Evolutionary conservation across 192 early-diverging fungal genomes (phyloP).

Genomic region (Bifiguratus adelaidae): DNA sequence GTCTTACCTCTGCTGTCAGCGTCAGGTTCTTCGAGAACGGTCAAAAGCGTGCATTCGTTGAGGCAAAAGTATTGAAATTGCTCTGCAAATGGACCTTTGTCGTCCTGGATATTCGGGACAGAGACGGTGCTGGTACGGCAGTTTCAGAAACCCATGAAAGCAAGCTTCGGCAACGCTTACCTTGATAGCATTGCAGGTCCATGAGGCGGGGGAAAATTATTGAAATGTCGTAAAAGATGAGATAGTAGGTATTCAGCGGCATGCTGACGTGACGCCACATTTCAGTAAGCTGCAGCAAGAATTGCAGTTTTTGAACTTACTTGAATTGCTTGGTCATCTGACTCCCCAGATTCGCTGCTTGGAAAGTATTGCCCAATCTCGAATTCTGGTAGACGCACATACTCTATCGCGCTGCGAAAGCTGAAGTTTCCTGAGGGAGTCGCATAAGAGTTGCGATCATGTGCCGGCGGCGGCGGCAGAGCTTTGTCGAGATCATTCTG

Average conservation of each 20-base stretch:
- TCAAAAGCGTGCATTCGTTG: slow-evolving; percentile 62
- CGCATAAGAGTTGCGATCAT: no score
- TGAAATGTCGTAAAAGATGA: slow-evolving; percentile 63
- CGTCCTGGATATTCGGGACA: slow-evolving; percentile 19
- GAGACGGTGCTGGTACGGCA: slow-evolving; percentile 25
- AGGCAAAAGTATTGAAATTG: slow-evolving; percentile 59
- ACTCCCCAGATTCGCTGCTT: no score
- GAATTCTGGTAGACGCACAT: no score
- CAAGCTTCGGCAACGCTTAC: slow-evolving; percentile 10
- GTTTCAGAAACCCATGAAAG: no score
- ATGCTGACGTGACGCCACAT: slow-evolving; percentile 24
- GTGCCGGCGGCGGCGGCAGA: slow-evolving; percentile 11
- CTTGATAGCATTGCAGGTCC: slow-evolving; percentile 47
- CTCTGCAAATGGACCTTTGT: slow-evolving; percentile 24
- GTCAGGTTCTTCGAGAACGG: slow-evolving; percentile 52
- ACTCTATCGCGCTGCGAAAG: no score
- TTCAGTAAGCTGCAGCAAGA: no score
- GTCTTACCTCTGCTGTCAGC: slow-evolving; percentile 22
- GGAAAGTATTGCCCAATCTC: no score
- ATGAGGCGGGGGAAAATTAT: slow-evolving; percentile 48
- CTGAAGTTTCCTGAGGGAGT: no score
- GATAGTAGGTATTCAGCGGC: slow-evolving; percentile 55
- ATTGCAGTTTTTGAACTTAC: no score
- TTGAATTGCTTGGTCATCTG: no score
- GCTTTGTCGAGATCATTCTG: slow-evolving; percentile 20